Conservation (phyloP, 345 rosid genomes). For the Camelina hispida region DNA sequence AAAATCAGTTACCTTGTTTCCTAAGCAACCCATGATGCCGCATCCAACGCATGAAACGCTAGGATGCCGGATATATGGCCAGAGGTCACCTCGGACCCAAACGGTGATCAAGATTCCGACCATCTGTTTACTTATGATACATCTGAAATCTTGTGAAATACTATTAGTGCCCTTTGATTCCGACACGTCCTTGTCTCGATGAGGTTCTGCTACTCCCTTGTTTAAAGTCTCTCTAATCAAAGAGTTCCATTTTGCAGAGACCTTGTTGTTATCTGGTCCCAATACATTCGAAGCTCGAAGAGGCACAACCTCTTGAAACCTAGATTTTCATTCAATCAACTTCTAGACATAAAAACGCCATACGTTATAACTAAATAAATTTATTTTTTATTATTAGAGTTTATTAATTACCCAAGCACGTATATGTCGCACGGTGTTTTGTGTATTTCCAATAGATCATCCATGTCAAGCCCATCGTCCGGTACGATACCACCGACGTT, state of each 20-base stretch:
- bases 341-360: neutral
- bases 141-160: slow-evolving; percentile 47
- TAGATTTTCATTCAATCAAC: slow-evolving; percentile 23
- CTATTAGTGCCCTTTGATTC: slow-evolving; percentile 31
- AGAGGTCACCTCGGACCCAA: slow-evolving; percentile 65
- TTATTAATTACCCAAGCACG: slow-evolving; percentile 69
- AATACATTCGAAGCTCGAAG: slow-evolving; percentile 64
- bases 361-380: neutral
- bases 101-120: slow-evolving; percentile 76
- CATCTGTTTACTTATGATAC: slow-evolving; percentile 81
- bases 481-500: slow-evolving; percentile 88
- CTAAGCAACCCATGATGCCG: slow-evolving; percentile 82
- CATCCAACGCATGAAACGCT: slow-evolving; percentile 81
- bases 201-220: slow-evolving; percentile 37
- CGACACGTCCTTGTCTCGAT: slow-evolving; percentile 8
- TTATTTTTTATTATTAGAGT: neutral
- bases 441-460: slow-evolving; percentile 59
- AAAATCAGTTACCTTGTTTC: slow-evolving; percentile 63
- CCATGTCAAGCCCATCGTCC: slow-evolving; percentile 61
- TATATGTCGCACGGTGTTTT: slow-evolving; percentile 66
- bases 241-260: slow-evolving; percentile 69
- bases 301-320: slow-evolving; percentile 87
- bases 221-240: slow-evolving; percentile 63
- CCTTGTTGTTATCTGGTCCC: slow-evolving; percentile 60
- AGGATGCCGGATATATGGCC: slow-evolving; percentile 56